These are phyloP conservation scores for Cytospora piceicola DNA, from an alignment of 2,329 filamentous ascomycete species.

Conservation along the genomic window DNA sequence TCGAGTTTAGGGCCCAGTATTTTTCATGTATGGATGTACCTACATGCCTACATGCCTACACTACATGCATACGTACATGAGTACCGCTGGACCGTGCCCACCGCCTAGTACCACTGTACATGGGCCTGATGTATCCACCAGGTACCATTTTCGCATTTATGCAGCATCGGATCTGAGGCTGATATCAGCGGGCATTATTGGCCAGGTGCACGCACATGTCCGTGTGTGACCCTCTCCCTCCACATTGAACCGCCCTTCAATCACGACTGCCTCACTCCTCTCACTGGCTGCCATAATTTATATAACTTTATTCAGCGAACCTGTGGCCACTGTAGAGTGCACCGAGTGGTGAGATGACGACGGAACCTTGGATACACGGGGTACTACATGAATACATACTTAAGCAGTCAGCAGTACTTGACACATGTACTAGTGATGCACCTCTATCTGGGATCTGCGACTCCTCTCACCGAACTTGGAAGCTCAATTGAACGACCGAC, in stretches of 20 bases:
- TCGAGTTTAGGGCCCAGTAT: not conserved
- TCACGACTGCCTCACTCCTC: not conserved
- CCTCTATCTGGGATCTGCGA: not conserved
- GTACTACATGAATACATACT: not conserved
- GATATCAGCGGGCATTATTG: not conserved
- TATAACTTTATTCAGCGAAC: not conserved
- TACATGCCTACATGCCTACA: not conserved
- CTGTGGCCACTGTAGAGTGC: too few species aligned
- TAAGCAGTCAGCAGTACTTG: not conserved
- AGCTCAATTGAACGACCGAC: not conserved
- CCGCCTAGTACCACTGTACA: not conserved
- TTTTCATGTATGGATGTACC: not conserved
- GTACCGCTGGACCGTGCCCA: not conserved
- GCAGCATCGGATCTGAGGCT: not conserved
- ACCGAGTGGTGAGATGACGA: too few species aligned
- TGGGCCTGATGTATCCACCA: not conserved
- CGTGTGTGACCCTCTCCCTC: not conserved
- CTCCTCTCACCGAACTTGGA: conserved; percentile 1
- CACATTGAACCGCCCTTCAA: too few species aligned
- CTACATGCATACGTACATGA: not conserved
- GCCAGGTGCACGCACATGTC: not conserved
- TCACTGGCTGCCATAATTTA: not conserved
- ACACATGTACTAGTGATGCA: not conserved
- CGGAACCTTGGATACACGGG: not conserved
- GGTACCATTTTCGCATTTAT: not conserved